phyloP scores from a whole-genome alignment of 805 yeast genomes.

The Kockiozyma suomiensis region DNA sequence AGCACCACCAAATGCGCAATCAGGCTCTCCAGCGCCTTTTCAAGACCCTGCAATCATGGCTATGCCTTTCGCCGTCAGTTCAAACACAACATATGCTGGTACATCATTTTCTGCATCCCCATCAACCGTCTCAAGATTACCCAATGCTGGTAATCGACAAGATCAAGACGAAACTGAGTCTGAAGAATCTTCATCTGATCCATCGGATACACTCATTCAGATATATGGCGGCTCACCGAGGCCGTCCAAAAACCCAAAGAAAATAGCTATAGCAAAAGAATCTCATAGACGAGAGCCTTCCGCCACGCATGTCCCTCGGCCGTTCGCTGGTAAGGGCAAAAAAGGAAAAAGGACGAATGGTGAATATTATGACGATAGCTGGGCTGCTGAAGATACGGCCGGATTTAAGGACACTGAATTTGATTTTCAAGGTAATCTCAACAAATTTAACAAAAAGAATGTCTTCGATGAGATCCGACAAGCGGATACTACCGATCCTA shows the following conservation, averaged over 20 bases:
- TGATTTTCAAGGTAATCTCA: slow-evolving; percentile 81
- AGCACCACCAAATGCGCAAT: not conserved
- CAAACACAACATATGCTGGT: slow-evolving; percentile 5
- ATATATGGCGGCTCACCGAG: slow-evolving; percentile 2
- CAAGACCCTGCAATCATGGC: slow-evolving; percentile 33
- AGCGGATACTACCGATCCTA: slow-evolving; percentile 61
- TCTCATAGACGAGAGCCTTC: slow-evolving; percentile 22
- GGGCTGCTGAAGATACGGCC: slow-evolving; percentile 43
- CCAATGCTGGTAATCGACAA: not conserved
- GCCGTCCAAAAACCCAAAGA: slow-evolving; percentile 6
- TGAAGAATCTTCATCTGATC: not conserved
- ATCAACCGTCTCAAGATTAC: not conserved
- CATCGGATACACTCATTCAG: slow-evolving; percentile 2
- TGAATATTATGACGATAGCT: slow-evolving; percentile 36
- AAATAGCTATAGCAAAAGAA: not conserved
- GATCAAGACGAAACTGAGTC: not conserved
- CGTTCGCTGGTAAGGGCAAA: slow-evolving; percentile 14
- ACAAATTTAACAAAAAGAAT: slow-evolving; percentile 75
- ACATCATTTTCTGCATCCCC: slow-evolving; percentile 10
- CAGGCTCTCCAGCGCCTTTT: not conserved
- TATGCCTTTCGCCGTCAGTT: not conserved
- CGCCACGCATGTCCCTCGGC: slow-evolving; percentile 21
- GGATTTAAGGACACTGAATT: slow-evolving; percentile 65
- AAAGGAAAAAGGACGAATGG: slow-evolving; percentile 28
- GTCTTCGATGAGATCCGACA: slow-evolving; percentile 70